Evolutionary conservation across 78 protist species (phyloP), one percentile per base, ranked within the genome.

Genomic region (Dictyostelium purpureum): DNA sequence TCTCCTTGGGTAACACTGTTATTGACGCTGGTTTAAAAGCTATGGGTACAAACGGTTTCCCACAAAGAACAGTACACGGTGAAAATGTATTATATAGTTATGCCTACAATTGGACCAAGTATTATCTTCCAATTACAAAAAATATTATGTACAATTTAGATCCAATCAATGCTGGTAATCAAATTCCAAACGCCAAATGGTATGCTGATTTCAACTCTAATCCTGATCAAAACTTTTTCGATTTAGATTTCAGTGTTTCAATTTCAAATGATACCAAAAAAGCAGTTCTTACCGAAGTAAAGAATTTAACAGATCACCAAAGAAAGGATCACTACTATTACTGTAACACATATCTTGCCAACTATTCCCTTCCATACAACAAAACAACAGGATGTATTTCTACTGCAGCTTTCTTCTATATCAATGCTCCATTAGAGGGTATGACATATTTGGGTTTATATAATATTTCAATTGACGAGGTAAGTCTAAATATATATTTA

Each of bases 1-100:
- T 74, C 49, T 37, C 82, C 3, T 71, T 75, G 6, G 52, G 37
- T 24, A 40, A 47, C 2, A 42, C 31, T 2, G 16, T 59, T 4
- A 56, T 85, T 24, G 24, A 63, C 1, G 31, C 24, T 26, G 92
- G 82, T 24, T 1, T 14, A 1, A 11, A 51, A 4, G 80, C 74
- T 2, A 42, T 85, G 14, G 92, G 92, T 26, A 85, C 92, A 0
- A 85, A 85, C 45, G 92, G 92, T 7, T 85, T 52, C 38, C 67
- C 75, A 33, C 71, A 56, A 31, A 5, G 37, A 3, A 33, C n/a
- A 47, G 35, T 85, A 5, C 73, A 66, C 57, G 92, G 92, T 73
- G 80, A 70, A 9, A 51, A 73, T 0, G 45, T 85, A 3, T 35
- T 57, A 0, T 43, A 40, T n/a, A 61, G 82, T 61, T 85, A 71